phyloP scores from a whole-genome alignment of 768 basidiomycete genomes.

The Gyrodon lividus region DNA sequence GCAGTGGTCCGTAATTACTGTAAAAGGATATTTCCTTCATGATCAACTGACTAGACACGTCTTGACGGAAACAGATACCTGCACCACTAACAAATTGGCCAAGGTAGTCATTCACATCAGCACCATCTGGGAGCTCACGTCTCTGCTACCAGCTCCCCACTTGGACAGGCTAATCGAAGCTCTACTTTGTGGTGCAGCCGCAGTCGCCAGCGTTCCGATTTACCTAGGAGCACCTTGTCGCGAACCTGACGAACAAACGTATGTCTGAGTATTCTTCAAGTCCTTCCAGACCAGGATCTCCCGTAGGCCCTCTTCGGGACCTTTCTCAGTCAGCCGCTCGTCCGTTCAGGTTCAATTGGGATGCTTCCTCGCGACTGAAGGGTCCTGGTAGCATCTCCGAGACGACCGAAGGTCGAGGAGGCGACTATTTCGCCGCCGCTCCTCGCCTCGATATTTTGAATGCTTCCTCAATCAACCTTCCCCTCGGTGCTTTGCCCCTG shows the following conservation, averaged over 20 bases:
- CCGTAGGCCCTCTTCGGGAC: constrained; percentile 45
- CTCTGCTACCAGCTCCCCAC: background rate
- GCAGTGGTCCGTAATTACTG: no score
- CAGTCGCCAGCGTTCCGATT: background rate
- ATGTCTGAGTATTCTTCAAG: constrained; percentile 49
- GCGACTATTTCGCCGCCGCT: constrained; percentile 51
- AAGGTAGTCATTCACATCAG: background rate
- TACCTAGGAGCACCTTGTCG: background rate
- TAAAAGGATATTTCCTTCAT: background rate
- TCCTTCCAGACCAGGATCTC: constrained; percentile 58
- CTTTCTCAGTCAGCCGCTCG: constrained; percentile 42
- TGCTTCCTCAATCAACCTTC: constrained; percentile 48
- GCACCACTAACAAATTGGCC: background rate
- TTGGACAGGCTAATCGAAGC: background rate
- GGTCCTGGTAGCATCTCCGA: constrained; percentile 77
- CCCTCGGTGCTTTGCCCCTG: constrained; percentile 48
- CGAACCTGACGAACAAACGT: constrained; percentile 1
- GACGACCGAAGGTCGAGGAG: constrained; percentile 59
- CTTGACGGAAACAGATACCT: background rate
- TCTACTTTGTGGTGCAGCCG: background rate
- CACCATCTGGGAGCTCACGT: background rate
- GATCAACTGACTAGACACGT: no score
- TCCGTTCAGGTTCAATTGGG: constrained; percentile 78
- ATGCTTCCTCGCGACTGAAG: constrained; percentile 46
- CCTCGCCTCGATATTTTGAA: constrained; percentile 47